A percentile compares a stretch with the other conserved stretches of the same genome.
Conservation (phyloP, 2,329 filamentous ascomycete genomes). For the Albifimbria verrucaria region DNA sequence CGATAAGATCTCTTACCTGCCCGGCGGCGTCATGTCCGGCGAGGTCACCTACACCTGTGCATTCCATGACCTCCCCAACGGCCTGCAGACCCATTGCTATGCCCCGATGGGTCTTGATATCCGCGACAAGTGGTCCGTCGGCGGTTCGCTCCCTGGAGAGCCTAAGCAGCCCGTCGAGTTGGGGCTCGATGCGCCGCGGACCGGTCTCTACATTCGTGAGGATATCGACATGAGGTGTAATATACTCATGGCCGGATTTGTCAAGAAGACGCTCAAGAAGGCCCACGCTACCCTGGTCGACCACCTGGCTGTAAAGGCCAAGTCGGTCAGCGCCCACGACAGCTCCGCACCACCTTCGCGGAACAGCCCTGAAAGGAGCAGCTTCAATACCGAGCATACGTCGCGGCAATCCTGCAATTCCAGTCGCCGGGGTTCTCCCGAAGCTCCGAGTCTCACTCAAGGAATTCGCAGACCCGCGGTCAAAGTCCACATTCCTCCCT, state of each 20-base stretch:
- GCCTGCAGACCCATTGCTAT: conserved; percentile 79
- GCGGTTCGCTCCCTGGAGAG: conserved; percentile 69
- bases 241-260: conserved; percentile 69
- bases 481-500: neutral
- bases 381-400: conserved; percentile 1
- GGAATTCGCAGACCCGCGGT: neutral
- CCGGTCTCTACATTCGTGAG: conserved; percentile 78
- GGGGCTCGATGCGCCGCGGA: conserved; percentile 60
- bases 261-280: conserved; percentile 79
- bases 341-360: neutral
- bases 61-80: conserved; percentile 70
- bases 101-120: conserved; percentile 80
- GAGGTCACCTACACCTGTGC: conserved; percentile 76
- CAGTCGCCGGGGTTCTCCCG: neutral
- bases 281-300: conserved; percentile 70
- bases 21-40: conserved; percentile 60
- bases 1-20: conserved; percentile 73
- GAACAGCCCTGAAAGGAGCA: too few relatives aligned
- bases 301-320: conserved; percentile 41
- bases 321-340: conserved; percentile 7
- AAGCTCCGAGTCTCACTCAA: neutral
- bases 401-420: neutral
- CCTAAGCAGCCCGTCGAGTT: conserved; percentile 62
- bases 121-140: conserved; percentile 72
- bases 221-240: conserved; percentile 81